Evolutionary conservation across 495 filamentous ascomycete genomes (phyloP), one percentile per base, ranked within the genome.

Genomic region (Penicillium turbatum): DNA sequence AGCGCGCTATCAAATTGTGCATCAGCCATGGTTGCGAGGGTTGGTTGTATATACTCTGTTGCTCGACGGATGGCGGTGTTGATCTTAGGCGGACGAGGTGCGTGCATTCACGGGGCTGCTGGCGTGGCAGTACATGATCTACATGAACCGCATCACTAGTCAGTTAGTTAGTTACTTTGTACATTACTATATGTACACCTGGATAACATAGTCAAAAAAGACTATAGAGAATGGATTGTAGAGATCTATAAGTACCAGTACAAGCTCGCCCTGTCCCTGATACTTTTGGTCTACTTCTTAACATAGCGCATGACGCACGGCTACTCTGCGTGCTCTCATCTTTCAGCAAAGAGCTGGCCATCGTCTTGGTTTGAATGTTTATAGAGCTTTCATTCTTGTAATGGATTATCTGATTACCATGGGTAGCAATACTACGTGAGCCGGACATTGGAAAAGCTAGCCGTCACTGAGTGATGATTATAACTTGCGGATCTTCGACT

Each of bases 1-100:
- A 85, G 80, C 29, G 82, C 82, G 61, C 80, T 82, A 62, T 85
- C 82, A 54, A 82, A 83, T 72, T 81, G 79, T 59, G 68, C 65
- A 57, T 81, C 79, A 35, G 77, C 73, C 78, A 81, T 80, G 58
- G 55, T 73, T 67, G 61, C 16, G 48, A 47, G 41, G 51, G 44
- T 49, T 27, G 51, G 39, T 57, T 57, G 48, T 56, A 50, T 53
- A 55, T 54, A 61, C 50, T 54, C 54, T 59, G 54, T 65, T 48
- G 53, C 38, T 53, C 44, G 51, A 34, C 29, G 50, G 48, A 43
- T 40, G 55, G 54, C 51, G 51, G 62, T 64, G 65, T 65, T 69
- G 63, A 62, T 59, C 49, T 35, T 32, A 57, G 51, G 57, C 35
- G 52, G 56, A 72, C 63, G 70, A 72, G 65, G 72, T 72, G 72